Evolutionary conservation across 1,284 basidiomycete genomes (phyloP), one percentile per base, ranked within the genome.

Genomic region (Cronartium quercuum): DNA sequence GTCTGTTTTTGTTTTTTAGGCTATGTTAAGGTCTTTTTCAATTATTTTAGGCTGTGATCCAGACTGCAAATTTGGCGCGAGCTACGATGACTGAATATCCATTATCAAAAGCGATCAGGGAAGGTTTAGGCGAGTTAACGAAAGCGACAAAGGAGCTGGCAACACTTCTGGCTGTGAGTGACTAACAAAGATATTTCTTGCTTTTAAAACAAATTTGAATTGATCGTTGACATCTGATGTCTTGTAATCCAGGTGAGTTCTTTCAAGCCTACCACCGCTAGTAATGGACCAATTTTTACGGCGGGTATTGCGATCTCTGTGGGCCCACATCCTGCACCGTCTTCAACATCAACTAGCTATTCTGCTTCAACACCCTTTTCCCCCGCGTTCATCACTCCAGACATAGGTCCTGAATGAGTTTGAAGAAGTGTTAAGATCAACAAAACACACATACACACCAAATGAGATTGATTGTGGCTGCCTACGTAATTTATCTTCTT

Each of bases 71-170:
- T 74, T 78, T 83, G 10, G 82, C 83, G 69, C 83, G 82, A 76
- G 71, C 78, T 3, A 79, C 84, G n/a, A 83, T 81, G 37, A 77
- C 78, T n/a, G 79, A 80, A 40, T 82, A 83, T 24, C 76, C 78
- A 6, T 78, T 80, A 38, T 69, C 78, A 40, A 77, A 77, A 34
- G 76, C 74, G 5, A 66, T 80, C 34, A 70, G 82, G 35, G 81
- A 81, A 66, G 79, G 80, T 10, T 78, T 83, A 44, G 80, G 80
- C 1, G 78, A 80, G 69, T 78, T 84, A 21, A 83, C 83, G 13
- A 82, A 83, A 77, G 81, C 82, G 12, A 84, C 83, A n/a, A 78
- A 83, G 66, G 84, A 84, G 77, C 82, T 83, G 70, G 83, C 83
- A 1, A 83, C 83, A 51, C 76, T 83, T 63, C 80, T 84, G 29